A percentile compares a stretch with the other conserved stretches of the same genome.
These are phyloP conservation scores for Tetracentron sinense DNA, from an alignment of 164 flowering plant genomes.

Conservation along the genomic window DNA sequence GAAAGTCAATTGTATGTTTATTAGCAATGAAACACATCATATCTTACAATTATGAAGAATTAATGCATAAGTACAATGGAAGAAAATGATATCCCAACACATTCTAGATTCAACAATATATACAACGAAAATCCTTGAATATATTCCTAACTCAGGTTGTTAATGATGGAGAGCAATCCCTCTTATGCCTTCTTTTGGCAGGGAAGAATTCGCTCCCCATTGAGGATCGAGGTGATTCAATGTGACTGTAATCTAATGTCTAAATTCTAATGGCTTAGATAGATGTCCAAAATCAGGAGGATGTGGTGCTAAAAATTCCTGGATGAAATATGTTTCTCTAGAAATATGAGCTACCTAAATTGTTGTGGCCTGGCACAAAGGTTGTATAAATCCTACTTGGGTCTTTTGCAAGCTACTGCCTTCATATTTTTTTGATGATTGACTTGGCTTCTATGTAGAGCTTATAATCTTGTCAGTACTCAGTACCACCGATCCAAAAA, in stretches of 20 bases:
- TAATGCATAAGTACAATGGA: too few relatives aligned
- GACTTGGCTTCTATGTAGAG: too few relatives aligned
- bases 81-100: neutral
- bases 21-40: too few relatives aligned
- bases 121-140: too few relatives aligned
- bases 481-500: too few relatives aligned
- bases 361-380: neutral
- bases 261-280: neutral
- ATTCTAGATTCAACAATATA: too few relatives aligned
- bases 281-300: neutral
- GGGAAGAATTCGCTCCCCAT: neutral
- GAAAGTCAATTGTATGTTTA: too few relatives aligned
- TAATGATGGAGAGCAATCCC: neutral
- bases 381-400: too few relatives aligned
- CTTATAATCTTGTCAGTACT: too few relatives aligned
- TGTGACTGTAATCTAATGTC: neutral
- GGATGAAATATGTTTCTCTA: neutral
- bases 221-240: neutral
- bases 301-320: neutral
- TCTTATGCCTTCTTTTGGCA: neutral
- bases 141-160: neutral
- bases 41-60: too few relatives aligned
- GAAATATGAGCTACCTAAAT: neutral
- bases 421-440: too few relatives aligned
- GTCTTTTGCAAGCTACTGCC: too few relatives aligned